These are phyloP conservation scores for Diaporthe vaccinii DNA, from an alignment of 2,329 filamentous ascomycete genomes.

Conservation along the genomic window DNA sequence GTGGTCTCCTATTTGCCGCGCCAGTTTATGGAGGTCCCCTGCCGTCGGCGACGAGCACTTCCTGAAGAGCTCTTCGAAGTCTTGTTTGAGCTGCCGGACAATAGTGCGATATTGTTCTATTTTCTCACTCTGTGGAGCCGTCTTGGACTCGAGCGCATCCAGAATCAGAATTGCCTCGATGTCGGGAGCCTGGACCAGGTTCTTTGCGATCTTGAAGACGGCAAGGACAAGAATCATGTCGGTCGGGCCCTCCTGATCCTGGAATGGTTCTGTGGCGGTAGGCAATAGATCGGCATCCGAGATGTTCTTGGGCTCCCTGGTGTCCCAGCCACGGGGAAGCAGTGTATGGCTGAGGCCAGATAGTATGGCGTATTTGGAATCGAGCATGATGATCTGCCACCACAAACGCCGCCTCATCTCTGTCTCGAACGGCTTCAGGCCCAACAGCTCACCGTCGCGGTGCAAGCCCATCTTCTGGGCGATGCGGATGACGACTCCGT, in stretches of 20 bases:
- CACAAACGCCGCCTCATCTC: constrained; percentile 78
- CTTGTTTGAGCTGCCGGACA: constrained; percentile 58
- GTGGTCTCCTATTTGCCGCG: constrained; percentile 60
- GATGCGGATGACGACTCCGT: constrained; percentile 72
- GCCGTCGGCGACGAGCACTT: constrained; percentile 65
- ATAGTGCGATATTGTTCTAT: constrained; percentile 59
- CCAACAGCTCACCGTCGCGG: constrained; percentile 69
- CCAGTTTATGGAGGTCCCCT: constrained; percentile 66
- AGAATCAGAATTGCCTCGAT: constrained; percentile 65
- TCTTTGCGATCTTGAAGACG: constrained; percentile 63
- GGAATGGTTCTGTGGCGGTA: constrained; percentile 63
- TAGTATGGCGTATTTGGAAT: constrained; percentile 68
- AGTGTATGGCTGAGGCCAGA: constrained; percentile 69
- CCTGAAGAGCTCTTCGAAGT: constrained; percentile 60
- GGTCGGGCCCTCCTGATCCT: constrained; percentile 68
- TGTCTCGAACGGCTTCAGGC: constrained; percentile 72
- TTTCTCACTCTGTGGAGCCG: constrained; percentile 48
- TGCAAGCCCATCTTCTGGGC: constrained; percentile 78
- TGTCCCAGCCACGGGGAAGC: constrained; percentile 67
- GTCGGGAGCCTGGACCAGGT: constrained; percentile 62
- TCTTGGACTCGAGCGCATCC: constrained; percentile 52
- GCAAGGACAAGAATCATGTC: constrained; percentile 72
- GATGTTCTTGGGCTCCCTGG: constrained; percentile 68
- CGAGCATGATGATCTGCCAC: constrained; percentile 74
- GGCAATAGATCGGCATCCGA: constrained; percentile 72